These are phyloP conservation scores for Musa balbisiana DNA, from an alignment of 202 grass and related monocot species.

Conservation along the genomic window DNA sequence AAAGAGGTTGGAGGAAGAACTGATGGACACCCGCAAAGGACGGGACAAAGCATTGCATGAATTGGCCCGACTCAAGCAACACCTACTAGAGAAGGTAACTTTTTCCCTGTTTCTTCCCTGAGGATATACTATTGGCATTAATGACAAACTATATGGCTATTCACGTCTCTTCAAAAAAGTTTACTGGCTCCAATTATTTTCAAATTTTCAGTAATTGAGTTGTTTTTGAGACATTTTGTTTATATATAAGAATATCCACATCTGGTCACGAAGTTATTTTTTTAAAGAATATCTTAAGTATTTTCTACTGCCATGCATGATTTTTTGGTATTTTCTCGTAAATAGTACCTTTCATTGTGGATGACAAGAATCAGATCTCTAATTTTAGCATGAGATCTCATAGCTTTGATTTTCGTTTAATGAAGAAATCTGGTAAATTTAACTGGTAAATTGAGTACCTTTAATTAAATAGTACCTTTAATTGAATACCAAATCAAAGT, in stretches of 20 bases:
- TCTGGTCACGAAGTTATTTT: background rate
- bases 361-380: background rate
- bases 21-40: conserved; percentile 44
- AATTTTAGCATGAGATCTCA: background rate
- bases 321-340: background rate
- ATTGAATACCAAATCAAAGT: too few species aligned
- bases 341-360: too few species aligned
- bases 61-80: conserved; percentile 80
- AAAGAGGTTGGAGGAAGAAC: conserved; percentile 38
- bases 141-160: background rate
- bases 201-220: too few species aligned
- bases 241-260: too few species aligned
- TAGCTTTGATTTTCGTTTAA: too few species aligned
- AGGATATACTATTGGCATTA: background rate
- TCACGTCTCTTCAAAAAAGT: too few species aligned
- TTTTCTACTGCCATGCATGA: background rate
- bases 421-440: too few species aligned
- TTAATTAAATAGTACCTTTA: too few species aligned
- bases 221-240: too few species aligned
- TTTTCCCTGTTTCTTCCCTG: background rate
- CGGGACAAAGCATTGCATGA: conserved; percentile 80
- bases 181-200: too few species aligned
- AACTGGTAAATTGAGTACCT: too few species aligned
- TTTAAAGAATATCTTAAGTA: background rate
- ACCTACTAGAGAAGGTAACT: conserved; percentile 87